Percentiles rank a stretch among this genome's conserved stretches.
These are phyloP conservation scores for Aspergillus fumigatiaffinis DNA, from an alignment of 2,329 filamentous ascomycete genomes.

Conservation along the genomic window DNA sequence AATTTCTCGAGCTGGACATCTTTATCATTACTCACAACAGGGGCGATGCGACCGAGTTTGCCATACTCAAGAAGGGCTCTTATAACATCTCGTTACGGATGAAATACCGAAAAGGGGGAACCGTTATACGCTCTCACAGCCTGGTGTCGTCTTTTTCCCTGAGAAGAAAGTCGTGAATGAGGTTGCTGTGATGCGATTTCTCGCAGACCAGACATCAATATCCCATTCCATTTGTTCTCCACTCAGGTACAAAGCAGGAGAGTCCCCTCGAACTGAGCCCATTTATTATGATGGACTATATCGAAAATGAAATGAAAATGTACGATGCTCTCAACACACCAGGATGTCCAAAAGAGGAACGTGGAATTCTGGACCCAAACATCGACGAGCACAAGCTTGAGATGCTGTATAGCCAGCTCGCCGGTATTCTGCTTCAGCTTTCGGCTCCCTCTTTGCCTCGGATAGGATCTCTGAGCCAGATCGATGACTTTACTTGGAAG, in stretches of 20 bases:
- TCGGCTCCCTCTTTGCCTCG: constrained; percentile 28
- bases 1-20: background rate
- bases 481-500: constrained; percentile 18
- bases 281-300: constrained; percentile 35
- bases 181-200: constrained; percentile 7
- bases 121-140: constrained; percentile 18
- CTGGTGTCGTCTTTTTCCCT: constrained; percentile 16
- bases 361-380: constrained; percentile 7
- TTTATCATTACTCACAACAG: background rate
- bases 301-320: constrained; percentile 5
- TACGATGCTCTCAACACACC: constrained; percentile 6
- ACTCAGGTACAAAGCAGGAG: constrained; percentile 1
- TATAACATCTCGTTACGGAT: constrained; percentile 22
- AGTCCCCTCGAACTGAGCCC: constrained; percentile 15
- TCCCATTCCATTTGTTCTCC: background rate
- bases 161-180: constrained; percentile 22
- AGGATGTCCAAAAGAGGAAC: background rate
- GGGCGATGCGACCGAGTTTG: background rate
- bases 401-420: constrained; percentile 38
- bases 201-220: constrained; percentile 6
- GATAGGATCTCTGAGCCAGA: constrained; percentile 39
- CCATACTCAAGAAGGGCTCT: constrained; percentile 6
- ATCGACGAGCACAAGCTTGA: constrained; percentile 8
- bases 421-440: constrained; percentile 40
- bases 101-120: constrained; percentile 12